Evolutionary conservation across 768 basidiomycete species (phyloP), one percentile per base, ranked within the genome.

Genomic region (Suillus luteus): DNA sequence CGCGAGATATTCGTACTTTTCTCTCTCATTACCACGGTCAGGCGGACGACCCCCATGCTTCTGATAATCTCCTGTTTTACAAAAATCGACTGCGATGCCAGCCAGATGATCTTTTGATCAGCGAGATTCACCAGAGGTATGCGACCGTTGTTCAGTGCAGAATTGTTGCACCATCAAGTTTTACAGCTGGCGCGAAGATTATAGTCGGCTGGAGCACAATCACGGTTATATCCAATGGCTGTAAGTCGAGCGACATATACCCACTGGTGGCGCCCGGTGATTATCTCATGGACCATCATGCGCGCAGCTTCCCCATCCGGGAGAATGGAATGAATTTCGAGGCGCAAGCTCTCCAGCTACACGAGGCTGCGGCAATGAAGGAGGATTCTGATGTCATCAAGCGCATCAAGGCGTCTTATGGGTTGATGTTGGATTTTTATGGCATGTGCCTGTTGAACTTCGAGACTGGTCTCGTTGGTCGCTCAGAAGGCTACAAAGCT

Each of bases 201-300:
- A 88, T 67, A 70, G 75, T 37, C 83, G 78, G 65, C 78, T 93
- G 37, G 91, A 93, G 72, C 73, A 77, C 66, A 86, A 86, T 63
- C 91, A 92, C 69, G 86, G 85, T 1, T 92, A 83, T 72, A 88
- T 92, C 51, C 91, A 92, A 70, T 92, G 91, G 90, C 73, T 92
- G 87, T 91, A 76, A 69, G 90, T 77, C 49, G 40, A 24, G 38
- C 27, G 27, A 57, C 22, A 27, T 31, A 27, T 38, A 9, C 38
- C 48, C 24, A 15, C 19, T 19, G 55, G 43, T 6, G 19, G 43
- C 37, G 60, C 44, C n/a, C 38, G 58, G 12, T 15, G 24, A 49
- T 48, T 37, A 35, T 52, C 51, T 38, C 43, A 57, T 62, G 41
- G 10, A 60, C 6, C 57, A 33, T 35, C 19, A 33, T 43, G 24